Conservation (phyloP, 805 yeast species). For the Ascoidea rubescens region DNA sequence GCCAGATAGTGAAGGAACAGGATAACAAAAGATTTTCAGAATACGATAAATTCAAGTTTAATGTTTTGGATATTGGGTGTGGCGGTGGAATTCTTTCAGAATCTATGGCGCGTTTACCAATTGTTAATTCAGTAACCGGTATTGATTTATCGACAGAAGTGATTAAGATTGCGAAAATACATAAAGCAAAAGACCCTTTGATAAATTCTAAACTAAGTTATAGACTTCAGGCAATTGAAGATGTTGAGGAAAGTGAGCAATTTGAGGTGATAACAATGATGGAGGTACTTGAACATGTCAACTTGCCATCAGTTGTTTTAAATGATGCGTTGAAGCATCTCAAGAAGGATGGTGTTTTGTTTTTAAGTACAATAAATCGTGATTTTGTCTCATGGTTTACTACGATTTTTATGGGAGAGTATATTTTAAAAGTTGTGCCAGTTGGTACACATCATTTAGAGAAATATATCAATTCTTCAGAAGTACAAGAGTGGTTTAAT, state of each 20-base stretch:
- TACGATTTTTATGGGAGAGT: conserved; percentile 83
- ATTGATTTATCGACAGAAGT: conserved; percentile 81
- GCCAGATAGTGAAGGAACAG: conserved; percentile 35
- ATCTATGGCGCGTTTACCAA: conserved; percentile 64
- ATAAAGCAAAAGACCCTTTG: conserved; percentile 51
- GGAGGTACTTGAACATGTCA: conserved; percentile 93
- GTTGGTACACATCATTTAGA: conserved; percentile 80
- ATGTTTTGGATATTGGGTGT: conserved; percentile 83
- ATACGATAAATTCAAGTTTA: conserved; percentile 23
- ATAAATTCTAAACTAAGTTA: conserved; percentile 45
- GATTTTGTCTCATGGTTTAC: conserved; percentile 82
- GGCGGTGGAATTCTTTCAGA: conserved; percentile 97
- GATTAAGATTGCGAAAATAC: conserved; percentile 62
- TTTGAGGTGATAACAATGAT: conserved; percentile 80
- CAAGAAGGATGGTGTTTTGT: conserved; percentile 55
- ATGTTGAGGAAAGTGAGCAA: conserved; percentile 27
- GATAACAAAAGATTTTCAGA: conserved; percentile 28
- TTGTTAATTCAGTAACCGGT: conserved; percentile 55
- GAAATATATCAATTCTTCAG: conserved; percentile 71
- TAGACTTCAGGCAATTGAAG: conserved; percentile 48
- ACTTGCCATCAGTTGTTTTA: conserved; percentile 63
- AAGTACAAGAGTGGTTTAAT: conserved; percentile 51
- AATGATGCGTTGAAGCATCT: conserved; percentile 54
- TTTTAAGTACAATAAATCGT: conserved; percentile 84
- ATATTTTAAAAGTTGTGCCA: conserved; percentile 72